Evolutionary conservation across 2,329 filamentous ascomycete genomes (phyloP).

Genomic region (Cladosporium halotolerans): DNA sequence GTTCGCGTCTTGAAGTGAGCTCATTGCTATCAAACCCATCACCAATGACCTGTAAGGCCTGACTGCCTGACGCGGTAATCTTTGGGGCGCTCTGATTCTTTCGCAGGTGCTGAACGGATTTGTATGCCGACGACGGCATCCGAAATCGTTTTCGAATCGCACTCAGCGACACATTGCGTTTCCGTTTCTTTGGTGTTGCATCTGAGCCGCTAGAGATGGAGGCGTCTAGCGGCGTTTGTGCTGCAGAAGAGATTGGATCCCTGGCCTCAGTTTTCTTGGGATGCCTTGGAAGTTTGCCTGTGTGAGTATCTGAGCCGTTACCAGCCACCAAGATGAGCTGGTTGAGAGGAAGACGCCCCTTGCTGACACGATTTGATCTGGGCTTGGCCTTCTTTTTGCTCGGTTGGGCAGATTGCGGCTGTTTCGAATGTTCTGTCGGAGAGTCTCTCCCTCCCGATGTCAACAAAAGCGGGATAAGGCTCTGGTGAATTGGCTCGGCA

Average conservation of each 20-base stretch:
- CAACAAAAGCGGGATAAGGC: background rate
- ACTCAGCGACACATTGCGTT: conserved; percentile 16
- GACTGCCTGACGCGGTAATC: background rate
- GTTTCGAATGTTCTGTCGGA: background rate
- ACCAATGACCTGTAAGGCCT: conserved; percentile 7
- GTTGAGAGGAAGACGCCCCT: conserved; percentile 15
- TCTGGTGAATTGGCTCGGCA: conserved; percentile 3
- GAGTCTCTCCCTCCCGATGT: background rate
- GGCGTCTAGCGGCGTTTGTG: background rate
- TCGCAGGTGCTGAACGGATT: conserved; percentile 14
- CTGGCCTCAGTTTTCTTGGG: background rate
- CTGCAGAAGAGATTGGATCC: conserved; percentile 1
- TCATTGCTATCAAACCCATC: conserved; percentile 21
- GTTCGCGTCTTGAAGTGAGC: conserved; percentile 11
- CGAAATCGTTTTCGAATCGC: conserved; percentile 20
- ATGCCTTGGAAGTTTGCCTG: background rate
- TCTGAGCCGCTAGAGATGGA: background rate
- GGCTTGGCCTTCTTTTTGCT: background rate
- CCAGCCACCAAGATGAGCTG: conserved; percentile 18
- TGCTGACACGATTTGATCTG: background rate
- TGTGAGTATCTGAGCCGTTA: background rate
- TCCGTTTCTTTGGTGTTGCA: background rate
- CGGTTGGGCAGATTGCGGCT: background rate
- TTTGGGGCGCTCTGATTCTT: conserved; percentile 9
- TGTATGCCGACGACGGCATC: conserved; percentile 17